Base-by-base conservation (phyloP, 352 stramenopile species). In the Phytophthora citrophthora region DNA sequence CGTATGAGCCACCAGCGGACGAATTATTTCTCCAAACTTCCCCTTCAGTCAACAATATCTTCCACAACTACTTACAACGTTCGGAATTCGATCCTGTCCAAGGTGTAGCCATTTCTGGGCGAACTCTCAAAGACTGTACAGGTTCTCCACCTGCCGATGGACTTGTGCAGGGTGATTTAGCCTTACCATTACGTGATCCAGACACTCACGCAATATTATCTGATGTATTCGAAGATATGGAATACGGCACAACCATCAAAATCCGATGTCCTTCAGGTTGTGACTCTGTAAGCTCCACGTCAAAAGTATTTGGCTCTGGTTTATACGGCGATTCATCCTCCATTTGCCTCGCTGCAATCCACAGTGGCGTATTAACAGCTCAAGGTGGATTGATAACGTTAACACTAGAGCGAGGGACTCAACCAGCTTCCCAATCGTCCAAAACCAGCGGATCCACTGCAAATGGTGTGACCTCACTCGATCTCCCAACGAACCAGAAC, bases 1-100 rank as follows among this genome's bases (percentile, higher is more conserved):
- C 90, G 10, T 99, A 99, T 68, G 95, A 98, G 26, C 80, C 86
- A 26, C 90, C 92, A 20, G 86, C 98, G 11, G 96, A 98, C 56
- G 85, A 96, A 23, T 69, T 93, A 10, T 93, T 92, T 47, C 64
- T 92, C 9, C 89, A 91, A 31, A 70, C 77, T 13, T 91, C 95
- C 7, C 78, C 93, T 12, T 65, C 69, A 32, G 63, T 64, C 41
- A 89, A 94, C 76, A 98, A 99, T 60, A 89, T 99, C 23, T 94
- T 97, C 56, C 98, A 99, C 79, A 98, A 98, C 73, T 94, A 87
- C 45, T 64, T 74, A 0, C 76, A 88, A 32, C 83, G 84, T 4
- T 34, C 62, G 15, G 57, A 75, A 24, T 64, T 49, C 5, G 68
- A 91, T 52, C 59, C 78, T 15, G 68, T 91, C 11, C 58, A 81